Base-by-base conservation (phyloP, 768 basidiomycete species). In the Hygrocybe coccinea region DNA sequence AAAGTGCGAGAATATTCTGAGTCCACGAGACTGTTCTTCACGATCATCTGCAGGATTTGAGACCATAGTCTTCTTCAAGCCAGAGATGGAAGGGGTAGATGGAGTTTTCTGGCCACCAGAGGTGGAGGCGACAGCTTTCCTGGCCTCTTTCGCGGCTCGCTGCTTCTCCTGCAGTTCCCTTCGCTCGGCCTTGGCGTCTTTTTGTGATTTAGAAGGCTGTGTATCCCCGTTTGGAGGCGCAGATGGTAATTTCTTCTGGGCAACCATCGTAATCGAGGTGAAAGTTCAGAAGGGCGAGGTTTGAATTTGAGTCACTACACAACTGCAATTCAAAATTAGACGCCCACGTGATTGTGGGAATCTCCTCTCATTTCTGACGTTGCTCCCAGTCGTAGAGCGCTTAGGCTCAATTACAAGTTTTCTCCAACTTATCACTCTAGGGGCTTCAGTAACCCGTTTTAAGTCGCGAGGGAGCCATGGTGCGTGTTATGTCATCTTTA, bases 1-100 rank as follows among this genome's bases (percentile, higher is more conserved):
- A 69, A 93, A 93, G 70, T 92, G 91, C 41, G 88, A 85, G 68
- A 92, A 92, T 62, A 92, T 92, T 48, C 85, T 82, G 49, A 90
- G 68, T n/a, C 87, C 85, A 51, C 83, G 83, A 29, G 81, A 80
- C 50, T 72, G 72, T 15, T 76, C 76, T 57, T 72, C 54, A 38
- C 59, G 61, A 53, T 72, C 68, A 45, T 71, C 76, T 11, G 56
- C 55, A 9, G 54, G 45, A 12, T 55, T 41, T 24, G 63, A 59
- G 54, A 65, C 60, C 35, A 17, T 14, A 19, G 38, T 24, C 39
- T 56, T 74, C 55, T 60, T 64, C 36, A 59, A 59, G 2, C 60
- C 53, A 46, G 64, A 57, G 25, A 61, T 51, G 48, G 71, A 62
- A 29, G 12, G 50, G 33, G 46, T 38, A 14, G 36, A 7, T 9